Percentiles rank a stretch among this genome's conserved stretches.
phyloP scores from a whole-genome alignment of 2,329 filamentous ascomycete genomes.

The Penicillium corylophilum region DNA sequence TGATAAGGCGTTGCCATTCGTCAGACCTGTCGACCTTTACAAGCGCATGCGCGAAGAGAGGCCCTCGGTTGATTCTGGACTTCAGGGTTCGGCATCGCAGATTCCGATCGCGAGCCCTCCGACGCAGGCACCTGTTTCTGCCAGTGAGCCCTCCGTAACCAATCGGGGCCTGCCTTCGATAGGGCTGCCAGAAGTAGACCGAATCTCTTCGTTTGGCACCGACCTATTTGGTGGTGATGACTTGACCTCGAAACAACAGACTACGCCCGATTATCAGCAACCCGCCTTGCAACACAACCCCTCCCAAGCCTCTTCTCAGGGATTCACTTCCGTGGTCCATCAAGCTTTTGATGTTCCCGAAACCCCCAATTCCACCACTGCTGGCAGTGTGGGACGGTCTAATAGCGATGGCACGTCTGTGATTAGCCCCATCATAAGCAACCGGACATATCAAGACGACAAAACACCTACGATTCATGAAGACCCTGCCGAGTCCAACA shows the following conservation, averaged over 20 bases:
- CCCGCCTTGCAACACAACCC: constrained; percentile 51
- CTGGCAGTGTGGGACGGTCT: constrained; percentile 56
- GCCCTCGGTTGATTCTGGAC: constrained; percentile 33
- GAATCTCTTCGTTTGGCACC: constrained; percentile 42
- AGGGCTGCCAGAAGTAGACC: constrained; percentile 44
- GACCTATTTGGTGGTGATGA: constrained; percentile 25
- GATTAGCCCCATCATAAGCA: constrained; percentile 64
- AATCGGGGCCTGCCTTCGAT: constrained; percentile 18
- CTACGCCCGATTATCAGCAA: constrained; percentile 16
- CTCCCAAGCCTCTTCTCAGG: constrained; percentile 41
- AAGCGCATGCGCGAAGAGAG: constrained; percentile 67
- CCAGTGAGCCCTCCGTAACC: not conserved
- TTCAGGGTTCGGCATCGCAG: not conserved
- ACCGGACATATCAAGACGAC: constrained; percentile 39
- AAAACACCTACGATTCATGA: constrained; percentile 58
- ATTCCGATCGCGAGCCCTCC: not conserved
- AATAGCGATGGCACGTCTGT: constrained; percentile 63
- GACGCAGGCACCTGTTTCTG: not conserved
- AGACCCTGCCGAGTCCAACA: constrained; percentile 43
- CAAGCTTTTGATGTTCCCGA: constrained; percentile 63
- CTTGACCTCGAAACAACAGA: constrained; percentile 11
- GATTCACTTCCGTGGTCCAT: constrained; percentile 61
- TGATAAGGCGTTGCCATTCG: constrained; percentile 60
- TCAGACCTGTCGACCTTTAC: constrained; percentile 76
- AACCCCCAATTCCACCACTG: constrained; percentile 51